Evolutionary conservation across 768 basidiomycete species (phyloP).

Genomic region (Pleurotus pulmonarius): DNA sequence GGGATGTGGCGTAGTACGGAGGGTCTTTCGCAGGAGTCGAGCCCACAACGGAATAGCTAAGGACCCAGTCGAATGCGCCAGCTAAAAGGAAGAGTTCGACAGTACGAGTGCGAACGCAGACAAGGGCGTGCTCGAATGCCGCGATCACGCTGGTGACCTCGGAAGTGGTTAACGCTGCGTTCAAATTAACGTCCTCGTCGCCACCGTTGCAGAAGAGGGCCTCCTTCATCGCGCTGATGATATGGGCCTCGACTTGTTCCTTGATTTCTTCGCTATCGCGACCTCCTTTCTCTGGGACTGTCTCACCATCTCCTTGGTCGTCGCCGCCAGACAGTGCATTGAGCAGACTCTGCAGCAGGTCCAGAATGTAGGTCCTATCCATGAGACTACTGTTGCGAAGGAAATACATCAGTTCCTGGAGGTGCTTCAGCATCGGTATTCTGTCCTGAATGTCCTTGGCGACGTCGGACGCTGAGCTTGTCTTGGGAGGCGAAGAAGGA

Average conservation of each 20-base stretch:
- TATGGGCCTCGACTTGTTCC: not conserved
- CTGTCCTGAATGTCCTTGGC: not conserved
- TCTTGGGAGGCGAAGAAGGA: not conserved
- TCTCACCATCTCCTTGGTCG: not conserved
- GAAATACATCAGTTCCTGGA: constrained; percentile 9
- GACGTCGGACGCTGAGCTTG: not conserved
- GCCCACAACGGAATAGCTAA: not conserved
- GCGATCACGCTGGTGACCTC: constrained; percentile 4
- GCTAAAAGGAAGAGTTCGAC: constrained; percentile 11
- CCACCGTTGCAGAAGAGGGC: constrained; percentile 1
- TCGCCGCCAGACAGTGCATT: not conserved
- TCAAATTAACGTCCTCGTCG: not conserved
- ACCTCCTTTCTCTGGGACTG: not conserved
- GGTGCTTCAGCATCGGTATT: constrained; percentile 5
- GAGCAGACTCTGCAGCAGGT: constrained; percentile 3
- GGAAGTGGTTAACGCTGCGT: not conserved
- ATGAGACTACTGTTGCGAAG: constrained; percentile 7
- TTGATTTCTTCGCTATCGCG: not conserved
- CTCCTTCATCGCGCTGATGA: constrained; percentile 6
- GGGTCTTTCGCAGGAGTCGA: not conserved
- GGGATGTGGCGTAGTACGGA: not conserved
- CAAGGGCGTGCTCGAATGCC: constrained; percentile 10
- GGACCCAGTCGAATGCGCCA: constrained; percentile 5
- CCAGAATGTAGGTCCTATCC: constrained; percentile 7
- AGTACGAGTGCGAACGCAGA: not conserved